Evolutionary conservation across 768 basidiomycete genomes (phyloP), one percentile per base, ranked within the genome.

Genomic region (Tylopilus vinaceipallidus): DNA sequence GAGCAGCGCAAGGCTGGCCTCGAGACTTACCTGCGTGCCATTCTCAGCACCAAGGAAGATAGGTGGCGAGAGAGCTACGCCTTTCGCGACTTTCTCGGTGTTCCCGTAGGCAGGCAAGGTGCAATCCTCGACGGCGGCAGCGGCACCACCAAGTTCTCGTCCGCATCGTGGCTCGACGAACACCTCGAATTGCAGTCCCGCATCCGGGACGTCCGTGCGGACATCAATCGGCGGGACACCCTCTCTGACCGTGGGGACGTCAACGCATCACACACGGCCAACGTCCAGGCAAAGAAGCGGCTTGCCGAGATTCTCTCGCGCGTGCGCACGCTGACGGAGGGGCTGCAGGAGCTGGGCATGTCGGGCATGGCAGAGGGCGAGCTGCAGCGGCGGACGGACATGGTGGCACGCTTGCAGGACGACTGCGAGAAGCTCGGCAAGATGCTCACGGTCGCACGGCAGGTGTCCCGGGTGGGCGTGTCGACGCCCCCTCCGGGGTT

Each of bases 341-440:
- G 84, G 10, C 71, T 95, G 59, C 74, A 79, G 58, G 77, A 73
- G 34, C 75, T 91, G 32, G 87, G 75, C 8, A 67, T 81, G 66
- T 73, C 74, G 35, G 91, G 89, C 32, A 80, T 98, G 78, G 86
- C 82, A 56, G 84, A 92, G 66, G 95, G 95, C n/a, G 95, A 98
- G 75, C 74, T 92, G 60, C 85, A 88, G 70, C 74, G 95, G 48
- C 76, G 95, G 54, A 86, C 86, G 52, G 95, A 94, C 61, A 85
- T 97, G 84, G 83, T 94, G 43, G 88, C 85, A 47, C 77, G 86
- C 50, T 73, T 98, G 57, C 87, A 88, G 69, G 92, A 94, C 64
- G 95, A 98, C 65, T 87, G 90, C 72, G 89, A 89, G 73, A 90
- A 87, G 73, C 74, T 97, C 50, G 81, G 82, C 33, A 83, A 82